Evolutionary conservation across 352 stramenopile genomes (phyloP), one percentile per base, ranked within the genome.

Genomic region (Phytophthora cactorum): DNA sequence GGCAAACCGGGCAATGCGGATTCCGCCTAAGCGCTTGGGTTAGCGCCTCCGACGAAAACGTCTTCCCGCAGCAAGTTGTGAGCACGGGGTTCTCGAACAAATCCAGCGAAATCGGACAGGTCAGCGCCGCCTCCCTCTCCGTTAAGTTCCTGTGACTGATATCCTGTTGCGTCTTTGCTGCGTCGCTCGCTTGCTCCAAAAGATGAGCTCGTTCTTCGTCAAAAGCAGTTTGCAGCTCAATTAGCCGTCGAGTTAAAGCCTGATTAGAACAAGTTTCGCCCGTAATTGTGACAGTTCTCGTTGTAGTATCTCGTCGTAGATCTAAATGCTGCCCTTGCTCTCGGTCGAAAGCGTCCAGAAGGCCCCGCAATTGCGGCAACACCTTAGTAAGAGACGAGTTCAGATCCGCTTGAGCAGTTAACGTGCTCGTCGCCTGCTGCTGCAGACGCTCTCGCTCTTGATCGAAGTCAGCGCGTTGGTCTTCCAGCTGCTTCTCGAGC

Each of bases 91-190:
- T 52, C 28, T 71, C 67, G 22, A 71, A 71, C 52, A 75, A 34
- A 28, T 75, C 67, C n/a, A 71, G 25, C 32, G 57, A 67, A 50
- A 75, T 75, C 2, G 67, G 67, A 43, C 67, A 75, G 11, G 52
- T 68, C 28, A 75, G 36, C 14, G 22, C 32, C n/a, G 52, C 47
- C 41, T 75, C 67, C 5, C 67, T 51, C 28, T 67, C 55, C 5
- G 31, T 25, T 31, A 64, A 39, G 14, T 58, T 64, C 12, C 31
- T 22, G 32, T 38, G 55, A 28, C 22, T 63, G 4, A 71, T 49
- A 9, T 66, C 45, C 17, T 44, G 46, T 2, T 63, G 49, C 9
- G 49, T 62, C 36, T 39, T 52, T 4, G 31, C 29, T 43, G 61
- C 49, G 22, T 74, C 66, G 31, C 28, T 59, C 7, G 41, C 50